Evolutionary conservation across 2,329 filamentous ascomycete species (phyloP), one percentile per base, ranked within the genome.

Genomic region (Diaporthe humulicola): DNA sequence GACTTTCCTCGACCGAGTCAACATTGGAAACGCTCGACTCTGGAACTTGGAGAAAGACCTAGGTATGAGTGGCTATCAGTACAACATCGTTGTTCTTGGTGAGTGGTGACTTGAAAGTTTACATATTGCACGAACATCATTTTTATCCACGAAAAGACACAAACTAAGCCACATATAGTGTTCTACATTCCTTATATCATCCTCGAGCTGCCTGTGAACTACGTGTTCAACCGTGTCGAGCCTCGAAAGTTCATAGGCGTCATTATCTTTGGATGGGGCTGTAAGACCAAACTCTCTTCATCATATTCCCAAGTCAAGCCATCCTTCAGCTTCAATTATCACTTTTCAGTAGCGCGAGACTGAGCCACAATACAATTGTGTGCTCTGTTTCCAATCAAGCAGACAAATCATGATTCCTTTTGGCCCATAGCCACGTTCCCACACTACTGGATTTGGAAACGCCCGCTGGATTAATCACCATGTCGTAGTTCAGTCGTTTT

Each of bases 21-120:
- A 82, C 69, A 81, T 82, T 19, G 79, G 79, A 58, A 82, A 84
- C 74, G 79, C 80, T 36, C 76, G 78, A 76, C 77, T 83, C 25
- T 70, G 66, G 66, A 48, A 70, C 45, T 19, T 70, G 33, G 66
- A 70, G 66, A 30, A 52, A 22, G 66, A 70, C 48, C 45, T 70
- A 3, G 28, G n/a, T 8, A 25, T 70, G 66, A 19, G 10, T 2
- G 66, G 66, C 4, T 70, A 70, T n/a, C 4, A 70, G 15, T 70
- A 70, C 28, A 70, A 70, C n/a, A 56, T 70, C 25, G 30, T 56
- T 3, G 66, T 70, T 1, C 33, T 70, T 4, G 66, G 66, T 70
- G 30, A 33, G n/a, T n/a, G n/a, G n/a, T n/a, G n/a, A n/a, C n/a
- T n/a, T n/a, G n/a, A n/a, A n/a, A n/a, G 66, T 38, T 25, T 42